Evolutionary conservation across 139 green algal genomes (phyloP).

Genomic region (Micractinium sp.): DNA sequence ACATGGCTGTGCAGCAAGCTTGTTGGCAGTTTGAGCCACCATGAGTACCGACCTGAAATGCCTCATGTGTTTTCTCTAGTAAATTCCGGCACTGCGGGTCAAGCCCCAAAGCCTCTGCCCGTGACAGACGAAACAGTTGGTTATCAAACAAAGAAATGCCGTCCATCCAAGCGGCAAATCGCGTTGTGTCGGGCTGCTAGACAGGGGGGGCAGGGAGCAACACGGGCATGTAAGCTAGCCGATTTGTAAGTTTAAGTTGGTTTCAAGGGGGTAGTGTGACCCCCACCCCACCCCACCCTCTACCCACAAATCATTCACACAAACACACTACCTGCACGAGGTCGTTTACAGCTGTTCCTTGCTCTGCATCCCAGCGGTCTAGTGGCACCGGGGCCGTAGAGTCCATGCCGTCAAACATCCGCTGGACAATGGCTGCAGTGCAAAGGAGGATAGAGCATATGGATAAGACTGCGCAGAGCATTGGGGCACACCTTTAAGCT

Average conservation of each 20-base stretch:
- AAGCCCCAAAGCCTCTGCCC: constrained; percentile 69
- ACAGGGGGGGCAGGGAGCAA: neutral
- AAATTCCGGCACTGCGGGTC: constrained; percentile 83
- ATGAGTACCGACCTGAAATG: neutral
- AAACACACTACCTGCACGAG: neutral
- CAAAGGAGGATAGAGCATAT: neutral
- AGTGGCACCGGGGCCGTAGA: neutral
- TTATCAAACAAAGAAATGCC: constrained; percentile 64
- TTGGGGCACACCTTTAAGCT: no score
- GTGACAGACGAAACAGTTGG: constrained; percentile 59
- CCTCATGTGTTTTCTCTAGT: constrained; percentile 55
- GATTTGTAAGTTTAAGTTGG: no score
- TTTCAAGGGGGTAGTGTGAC: neutral
- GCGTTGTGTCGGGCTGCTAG: neutral
- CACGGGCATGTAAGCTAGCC: no score
- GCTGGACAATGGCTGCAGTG: neutral
- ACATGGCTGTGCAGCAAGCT: no score
- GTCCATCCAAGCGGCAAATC: constrained; percentile 12
- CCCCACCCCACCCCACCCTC: no score
- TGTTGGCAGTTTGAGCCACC: neutral
- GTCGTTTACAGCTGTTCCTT: neutral
- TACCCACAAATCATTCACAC: neutral
- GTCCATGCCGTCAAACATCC: neutral
- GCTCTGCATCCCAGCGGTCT: constrained; percentile 32
- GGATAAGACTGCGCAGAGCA: neutral